Conservation (phyloP, 2,329 filamentous ascomycete genomes). For the Didymella sp. region DNA sequence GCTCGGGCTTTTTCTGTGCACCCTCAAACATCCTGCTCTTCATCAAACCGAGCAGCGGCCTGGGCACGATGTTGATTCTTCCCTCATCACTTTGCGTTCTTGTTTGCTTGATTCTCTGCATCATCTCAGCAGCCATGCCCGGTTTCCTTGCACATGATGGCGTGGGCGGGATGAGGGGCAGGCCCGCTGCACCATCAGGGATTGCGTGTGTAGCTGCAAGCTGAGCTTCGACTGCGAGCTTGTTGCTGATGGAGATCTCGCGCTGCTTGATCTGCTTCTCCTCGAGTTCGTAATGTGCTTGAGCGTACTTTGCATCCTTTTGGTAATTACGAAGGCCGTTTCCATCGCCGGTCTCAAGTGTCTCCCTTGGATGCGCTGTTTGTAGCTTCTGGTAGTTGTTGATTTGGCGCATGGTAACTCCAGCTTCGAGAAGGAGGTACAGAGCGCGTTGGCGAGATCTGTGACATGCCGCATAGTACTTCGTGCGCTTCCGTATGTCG, state of each 20-base stretch:
- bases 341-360: constrained; percentile 24
- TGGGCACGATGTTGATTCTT: constrained; percentile 28
- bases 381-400: constrained; percentile 39
- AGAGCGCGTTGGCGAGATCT: constrained; percentile 42
- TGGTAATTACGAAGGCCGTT: constrained; percentile 37
- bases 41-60: constrained; percentile 27
- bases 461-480: constrained; percentile 44
- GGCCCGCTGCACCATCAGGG: constrained; percentile 19
- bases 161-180: constrained; percentile 38
- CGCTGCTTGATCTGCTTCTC: constrained; percentile 33
- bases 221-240: constrained; percentile 35
- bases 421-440: constrained; percentile 41
- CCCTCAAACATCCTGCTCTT: constrained; percentile 31
- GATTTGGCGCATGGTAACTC: constrained; percentile 38
- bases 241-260: constrained; percentile 38
- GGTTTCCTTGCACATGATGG: constrained; percentile 15
- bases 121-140: constrained; percentile 17
- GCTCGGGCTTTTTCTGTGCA: not conserved
- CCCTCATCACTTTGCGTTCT: constrained; percentile 4
- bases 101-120: constrained; percentile 15
- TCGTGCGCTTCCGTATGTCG: constrained; percentile 26
- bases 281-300: constrained; percentile 23
- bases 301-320: constrained; percentile 32
- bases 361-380: constrained; percentile 30
- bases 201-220: constrained; percentile 20